Evolutionary conservation across 805 yeast species (phyloP).

Genomic region (Gaillardinia entomophila): DNA sequence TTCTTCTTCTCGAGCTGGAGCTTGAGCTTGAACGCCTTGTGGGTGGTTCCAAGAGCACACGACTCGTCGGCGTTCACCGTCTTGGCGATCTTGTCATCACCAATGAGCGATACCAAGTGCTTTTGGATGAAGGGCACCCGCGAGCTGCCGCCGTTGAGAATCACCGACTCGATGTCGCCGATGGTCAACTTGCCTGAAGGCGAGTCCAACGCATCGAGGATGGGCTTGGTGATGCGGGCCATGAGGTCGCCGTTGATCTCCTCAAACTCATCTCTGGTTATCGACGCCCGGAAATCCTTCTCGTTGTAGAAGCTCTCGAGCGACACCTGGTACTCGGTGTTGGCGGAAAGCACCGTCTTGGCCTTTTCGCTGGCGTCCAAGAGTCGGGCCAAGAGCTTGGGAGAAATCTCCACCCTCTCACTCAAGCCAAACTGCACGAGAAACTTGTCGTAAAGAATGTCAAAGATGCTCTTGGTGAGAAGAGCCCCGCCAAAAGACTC

Average conservation of each 20-base stretch:
- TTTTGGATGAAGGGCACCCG: slow-evolving; percentile 85
- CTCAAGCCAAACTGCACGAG: slow-evolving; percentile 35
- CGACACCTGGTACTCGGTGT: slow-evolving; percentile 68
- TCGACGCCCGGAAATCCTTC: slow-evolving; percentile 58
- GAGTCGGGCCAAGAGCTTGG: slow-evolving; percentile 60
- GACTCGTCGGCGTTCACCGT: slow-evolving; percentile 96
- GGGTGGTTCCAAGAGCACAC: slow-evolving; percentile 83
- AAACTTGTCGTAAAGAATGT: slow-evolving; percentile 57
- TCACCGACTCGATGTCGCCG: slow-evolving; percentile 45
- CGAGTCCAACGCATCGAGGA: slow-evolving; percentile 44
- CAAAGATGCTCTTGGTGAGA: slow-evolving; percentile 62
- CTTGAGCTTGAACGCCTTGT: slow-evolving; percentile 65
- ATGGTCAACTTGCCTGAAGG: slow-evolving; percentile 16
- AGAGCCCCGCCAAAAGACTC: slow-evolving; percentile 68
- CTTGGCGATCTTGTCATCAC: slow-evolving; percentile 60
- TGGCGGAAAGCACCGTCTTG: slow-evolving; percentile 82
- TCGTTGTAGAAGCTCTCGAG: slow-evolving; percentile 74
- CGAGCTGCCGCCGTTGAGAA: slow-evolving; percentile 85
- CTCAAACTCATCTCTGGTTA: slow-evolving; percentile 85
- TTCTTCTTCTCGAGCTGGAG: slow-evolving; percentile 58
- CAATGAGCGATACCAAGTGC: slow-evolving; percentile 47
- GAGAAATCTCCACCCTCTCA: slow-evolving; percentile 38
- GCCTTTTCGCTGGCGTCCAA: slow-evolving; percentile 86
- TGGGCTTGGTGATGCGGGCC: slow-evolving; percentile 47
- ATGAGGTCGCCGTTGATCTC: slow-evolving; percentile 40